Conservation (phyloP, 176 grass and related monocot species). For the Olyra latifolia region DNA sequence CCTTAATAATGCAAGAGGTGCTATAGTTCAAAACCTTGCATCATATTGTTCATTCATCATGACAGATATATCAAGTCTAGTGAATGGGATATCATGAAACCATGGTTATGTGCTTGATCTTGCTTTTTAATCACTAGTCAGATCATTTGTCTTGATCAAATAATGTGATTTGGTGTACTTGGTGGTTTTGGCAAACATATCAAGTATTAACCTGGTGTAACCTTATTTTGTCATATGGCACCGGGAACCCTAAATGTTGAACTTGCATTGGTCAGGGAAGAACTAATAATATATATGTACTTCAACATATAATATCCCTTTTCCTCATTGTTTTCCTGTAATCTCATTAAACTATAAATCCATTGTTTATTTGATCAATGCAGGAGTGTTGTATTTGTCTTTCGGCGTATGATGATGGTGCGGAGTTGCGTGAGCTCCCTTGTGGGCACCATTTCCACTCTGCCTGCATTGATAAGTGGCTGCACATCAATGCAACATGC, state of each 20-base stretch:
- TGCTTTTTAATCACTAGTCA: too few relatives aligned
- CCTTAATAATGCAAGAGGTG: neutral
- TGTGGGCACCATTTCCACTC: conserved; percentile 87
- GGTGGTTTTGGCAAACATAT: conserved; percentile 8
- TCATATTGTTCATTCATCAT: conserved; percentile 18
- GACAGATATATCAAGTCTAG: neutral
- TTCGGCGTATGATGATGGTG: conserved; percentile 68
- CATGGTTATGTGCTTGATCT: conserved; percentile 29
- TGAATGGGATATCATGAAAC: neutral
- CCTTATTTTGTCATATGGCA: neutral
- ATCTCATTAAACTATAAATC: neutral
- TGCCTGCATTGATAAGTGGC: conserved; percentile 75
- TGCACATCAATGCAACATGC: conserved; percentile 79
- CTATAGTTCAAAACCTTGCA: neutral
- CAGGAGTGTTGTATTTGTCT: conserved; percentile 91
- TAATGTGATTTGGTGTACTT: neutral
- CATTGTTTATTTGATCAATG: neutral
- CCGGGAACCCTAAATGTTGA: neutral
- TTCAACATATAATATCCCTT: neutral
- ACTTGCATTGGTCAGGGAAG: neutral
- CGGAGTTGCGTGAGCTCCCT: conserved; percentile 70
- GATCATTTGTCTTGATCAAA: neutral
- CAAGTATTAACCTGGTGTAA: neutral
- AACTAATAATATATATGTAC: neutral
- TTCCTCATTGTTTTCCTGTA: neutral